A percentile compares a stretch with the other conserved stretches of the same genome.
These are phyloP conservation scores for Fagus crenata DNA, from an alignment of 306 rosid species.

Conservation along the genomic window DNA sequence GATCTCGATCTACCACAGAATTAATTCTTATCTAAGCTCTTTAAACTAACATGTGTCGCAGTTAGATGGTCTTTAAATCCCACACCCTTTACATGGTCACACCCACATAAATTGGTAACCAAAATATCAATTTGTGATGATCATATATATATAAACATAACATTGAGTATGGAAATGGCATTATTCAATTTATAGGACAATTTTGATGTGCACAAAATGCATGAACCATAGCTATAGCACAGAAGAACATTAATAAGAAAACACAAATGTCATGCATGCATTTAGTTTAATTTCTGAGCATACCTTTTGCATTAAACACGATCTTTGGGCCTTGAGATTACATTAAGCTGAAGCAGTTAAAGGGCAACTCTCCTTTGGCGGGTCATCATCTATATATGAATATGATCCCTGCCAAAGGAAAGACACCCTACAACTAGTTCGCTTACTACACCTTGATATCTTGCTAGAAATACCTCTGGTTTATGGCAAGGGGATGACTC, in stretches of 20 bases:
- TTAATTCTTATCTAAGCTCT: too few relatives aligned
- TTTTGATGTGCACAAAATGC: too few relatives aligned
- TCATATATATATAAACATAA: not conserved
- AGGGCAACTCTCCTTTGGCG: slow-evolving; percentile 98
- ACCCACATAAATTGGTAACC: not conserved
- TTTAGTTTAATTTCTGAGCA: not conserved
- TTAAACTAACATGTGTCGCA: too few relatives aligned
- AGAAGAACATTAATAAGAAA: not conserved
- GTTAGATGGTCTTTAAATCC: not conserved
- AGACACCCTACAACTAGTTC: slow-evolving; percentile 60
- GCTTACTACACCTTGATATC: slow-evolving; percentile 29
- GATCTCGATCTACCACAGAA: too few relatives aligned
- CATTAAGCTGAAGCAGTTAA: slow-evolving; percentile 53
- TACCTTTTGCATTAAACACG: not conserved
- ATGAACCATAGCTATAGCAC: too few relatives aligned
- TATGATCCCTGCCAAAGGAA: slow-evolving; percentile 54
- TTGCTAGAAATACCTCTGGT: not conserved
- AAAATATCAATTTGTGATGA: not conserved
- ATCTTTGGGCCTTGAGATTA: not conserved
- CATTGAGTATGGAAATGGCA: not conserved
- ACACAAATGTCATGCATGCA: not conserved
- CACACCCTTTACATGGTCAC: not conserved
- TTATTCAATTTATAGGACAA: not conserved
- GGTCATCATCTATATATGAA: slow-evolving; percentile 12
- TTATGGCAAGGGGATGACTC: not conserved